Conservation (phyloP, 2,329 filamentous ascomycete genomes). For the Colletotrichum noveboracense region DNA sequence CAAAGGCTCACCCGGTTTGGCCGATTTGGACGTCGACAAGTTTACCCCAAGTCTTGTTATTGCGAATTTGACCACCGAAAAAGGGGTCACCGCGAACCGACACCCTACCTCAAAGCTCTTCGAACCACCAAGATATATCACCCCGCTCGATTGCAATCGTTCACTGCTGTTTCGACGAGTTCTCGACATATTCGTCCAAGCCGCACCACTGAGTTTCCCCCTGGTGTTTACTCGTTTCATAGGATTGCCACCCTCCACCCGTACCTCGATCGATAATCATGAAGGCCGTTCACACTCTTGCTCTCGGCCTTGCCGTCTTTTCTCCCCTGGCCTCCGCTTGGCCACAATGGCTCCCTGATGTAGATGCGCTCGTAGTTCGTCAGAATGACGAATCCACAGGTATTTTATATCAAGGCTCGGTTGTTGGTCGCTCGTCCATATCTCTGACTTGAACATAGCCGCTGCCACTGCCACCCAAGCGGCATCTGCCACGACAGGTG, state of each 20-base stretch:
- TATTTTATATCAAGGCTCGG: constrained; percentile 4
- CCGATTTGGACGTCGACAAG: neutral
- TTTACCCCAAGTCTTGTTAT: neutral
- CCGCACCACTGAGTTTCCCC: neutral
- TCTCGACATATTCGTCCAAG: neutral
- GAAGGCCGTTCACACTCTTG: constrained; percentile 25
- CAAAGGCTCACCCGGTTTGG: neutral
- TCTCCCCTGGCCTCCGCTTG: constrained; percentile 56
- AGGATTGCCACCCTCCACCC: neutral
- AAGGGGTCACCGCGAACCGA: constrained; percentile 3
- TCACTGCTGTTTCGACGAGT: neutral
- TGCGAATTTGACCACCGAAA: constrained; percentile 7
- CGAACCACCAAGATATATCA: neutral
- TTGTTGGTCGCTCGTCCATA: neutral
- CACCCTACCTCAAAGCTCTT: neutral
- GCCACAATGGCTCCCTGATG: constrained; percentile 60
- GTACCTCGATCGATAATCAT: neutral
- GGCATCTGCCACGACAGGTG: constrained; percentile 14
- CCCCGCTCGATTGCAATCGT: neutral
- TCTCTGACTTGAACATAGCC: neutral
- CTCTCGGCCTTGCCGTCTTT: constrained; percentile 23
- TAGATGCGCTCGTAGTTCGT: constrained; percentile 58
- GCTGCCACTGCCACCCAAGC: constrained; percentile 4
- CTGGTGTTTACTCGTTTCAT: neutral
- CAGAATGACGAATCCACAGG: constrained; percentile 39